Conservation (phyloP, 768 basidiomycete species). For the Pleurotus cornucopiae region DNA sequence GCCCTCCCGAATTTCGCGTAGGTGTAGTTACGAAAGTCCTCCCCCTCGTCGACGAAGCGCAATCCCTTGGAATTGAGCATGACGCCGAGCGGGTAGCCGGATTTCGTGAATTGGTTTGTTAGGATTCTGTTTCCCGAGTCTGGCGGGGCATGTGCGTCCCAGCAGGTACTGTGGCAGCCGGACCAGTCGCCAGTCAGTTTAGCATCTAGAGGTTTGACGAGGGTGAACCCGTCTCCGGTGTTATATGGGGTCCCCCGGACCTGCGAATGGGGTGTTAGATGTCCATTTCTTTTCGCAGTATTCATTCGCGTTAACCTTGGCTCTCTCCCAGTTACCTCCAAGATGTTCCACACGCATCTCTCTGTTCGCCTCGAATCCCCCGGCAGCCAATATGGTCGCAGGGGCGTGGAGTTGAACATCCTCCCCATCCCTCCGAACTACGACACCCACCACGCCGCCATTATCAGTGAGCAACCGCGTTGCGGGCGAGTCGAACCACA, state of each 20-base stretch:
- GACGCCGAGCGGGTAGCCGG: slow-evolving; percentile 67
- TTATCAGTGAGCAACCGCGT: slow-evolving; percentile 31
- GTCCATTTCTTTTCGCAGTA: not conserved
- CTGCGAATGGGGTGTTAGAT: slow-evolving; percentile 24
- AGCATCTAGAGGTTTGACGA: slow-evolving; percentile 49
- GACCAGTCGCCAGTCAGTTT: slow-evolving; percentile 60
- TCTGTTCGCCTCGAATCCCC: slow-evolving; percentile 60
- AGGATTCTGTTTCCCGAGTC: slow-evolving; percentile 50
- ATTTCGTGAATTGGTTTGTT: slow-evolving; percentile 72
- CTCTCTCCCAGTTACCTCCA: slow-evolving; percentile 54
- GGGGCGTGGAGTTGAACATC: slow-evolving; percentile 30
- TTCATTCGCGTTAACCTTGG: slow-evolving; percentile 35
- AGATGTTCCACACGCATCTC: slow-evolving; percentile 49
- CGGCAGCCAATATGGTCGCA: slow-evolving; percentile 59
- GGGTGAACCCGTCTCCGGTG: slow-evolving; percentile 56
- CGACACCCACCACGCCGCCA: slow-evolving; percentile 40
- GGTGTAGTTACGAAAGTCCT: slow-evolving; percentile 69
- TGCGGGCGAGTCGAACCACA: slow-evolving; percentile 56
- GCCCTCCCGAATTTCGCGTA: slow-evolving; percentile 66
- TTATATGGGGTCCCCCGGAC: slow-evolving; percentile 72
- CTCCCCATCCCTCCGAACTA: slow-evolving; percentile 34
- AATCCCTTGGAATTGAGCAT: slow-evolving; percentile 58
- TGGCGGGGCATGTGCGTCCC: slow-evolving; percentile 58
- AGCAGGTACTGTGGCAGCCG: slow-evolving; percentile 70
- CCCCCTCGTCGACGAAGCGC: slow-evolving; percentile 70